These are phyloP conservation scores for Aureobasidium mangrovei DNA, from an alignment of 2,329 filamentous ascomycete species.

Conservation along the genomic window DNA sequence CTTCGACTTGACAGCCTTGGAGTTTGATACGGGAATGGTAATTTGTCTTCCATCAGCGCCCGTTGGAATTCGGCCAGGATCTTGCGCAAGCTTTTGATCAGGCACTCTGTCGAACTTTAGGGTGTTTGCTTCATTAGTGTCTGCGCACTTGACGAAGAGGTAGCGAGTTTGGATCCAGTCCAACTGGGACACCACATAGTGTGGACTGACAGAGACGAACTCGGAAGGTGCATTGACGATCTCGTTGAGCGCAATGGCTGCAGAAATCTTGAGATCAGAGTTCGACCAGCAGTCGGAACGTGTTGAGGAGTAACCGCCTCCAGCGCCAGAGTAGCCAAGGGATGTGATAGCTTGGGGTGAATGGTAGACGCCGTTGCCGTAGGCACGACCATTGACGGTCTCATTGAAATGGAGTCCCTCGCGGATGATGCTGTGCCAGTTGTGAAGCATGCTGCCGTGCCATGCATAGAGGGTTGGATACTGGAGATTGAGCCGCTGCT, in stretches of 20 bases:
- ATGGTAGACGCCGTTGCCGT: slow-evolving; percentile 76
- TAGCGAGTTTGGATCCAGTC: slow-evolving; percentile 91
- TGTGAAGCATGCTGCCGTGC: slow-evolving; percentile 68
- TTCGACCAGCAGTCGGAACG: slow-evolving; percentile 47
- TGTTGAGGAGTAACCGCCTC: no score
- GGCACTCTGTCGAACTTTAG: not conserved
- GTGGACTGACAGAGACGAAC: slow-evolving; percentile 49
- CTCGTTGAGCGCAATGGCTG: slow-evolving; percentile 69
- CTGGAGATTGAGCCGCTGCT: slow-evolving; percentile 31
- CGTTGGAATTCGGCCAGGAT: slow-evolving; percentile 32
- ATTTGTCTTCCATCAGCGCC: slow-evolving; percentile 34
- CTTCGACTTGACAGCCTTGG: slow-evolving; percentile 30
- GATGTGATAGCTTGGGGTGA: slow-evolving; percentile 53
- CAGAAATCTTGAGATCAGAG: slow-evolving; percentile 52
- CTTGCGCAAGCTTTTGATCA: slow-evolving; percentile 28
- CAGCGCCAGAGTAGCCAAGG: slow-evolving; percentile 36
- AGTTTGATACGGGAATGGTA: slow-evolving; percentile 45
- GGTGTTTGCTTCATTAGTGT: slow-evolving; percentile 17
- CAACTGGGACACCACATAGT: slow-evolving; percentile 63
- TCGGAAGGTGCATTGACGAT: slow-evolving; percentile 64
- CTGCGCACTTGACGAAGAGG: slow-evolving; percentile 52
- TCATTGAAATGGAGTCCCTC: slow-evolving; percentile 67
- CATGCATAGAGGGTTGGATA: slow-evolving; percentile 73
- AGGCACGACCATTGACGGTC: slow-evolving; percentile 56
- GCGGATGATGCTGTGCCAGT: slow-evolving; percentile 87